These are phyloP conservation scores for Vanderwaltozyma polyspora DNA, from an alignment of 805 yeast species.

Conservation along the genomic window DNA sequence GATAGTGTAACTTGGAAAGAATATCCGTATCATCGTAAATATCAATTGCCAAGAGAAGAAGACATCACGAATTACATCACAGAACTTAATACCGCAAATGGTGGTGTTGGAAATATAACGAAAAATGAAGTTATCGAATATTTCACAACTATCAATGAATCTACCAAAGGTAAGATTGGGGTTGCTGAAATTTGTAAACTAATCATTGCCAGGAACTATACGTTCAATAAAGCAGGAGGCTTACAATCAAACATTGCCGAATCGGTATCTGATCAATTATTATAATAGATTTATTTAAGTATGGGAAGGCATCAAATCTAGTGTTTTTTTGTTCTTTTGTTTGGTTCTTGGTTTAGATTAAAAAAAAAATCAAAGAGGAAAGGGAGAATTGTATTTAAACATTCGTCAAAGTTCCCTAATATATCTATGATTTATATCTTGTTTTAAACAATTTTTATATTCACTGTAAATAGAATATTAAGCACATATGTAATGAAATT, in stretches of 20 bases:
- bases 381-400: too few relatives aligned
- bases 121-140: constrained; percentile 54
- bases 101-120: constrained; percentile 44
- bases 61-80: constrained; percentile 56
- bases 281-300: too few relatives aligned
- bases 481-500: neutral
- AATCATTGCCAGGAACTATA: constrained; percentile 4
- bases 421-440: too few relatives aligned
- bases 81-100: constrained; percentile 43
- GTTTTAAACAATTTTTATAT: neutral
- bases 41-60: constrained; percentile 69
- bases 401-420: too few relatives aligned
- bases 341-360: too few relatives aligned
- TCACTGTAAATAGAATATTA: constrained; percentile 2
- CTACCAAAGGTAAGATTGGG: constrained; percentile 20
- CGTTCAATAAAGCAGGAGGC: neutral
- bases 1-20: constrained; percentile 31
- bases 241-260: neutral
- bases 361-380: too few relatives aligned
- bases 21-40: constrained; percentile 32
- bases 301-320: too few relatives aligned
- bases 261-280: too few relatives aligned
- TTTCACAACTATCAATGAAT: constrained; percentile 30
- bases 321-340: too few relatives aligned
- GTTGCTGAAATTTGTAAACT: constrained; percentile 13